Evolutionary conservation across 257 asterid species (phyloP).

Genomic region (Solanum pimpinellifolium): DNA sequence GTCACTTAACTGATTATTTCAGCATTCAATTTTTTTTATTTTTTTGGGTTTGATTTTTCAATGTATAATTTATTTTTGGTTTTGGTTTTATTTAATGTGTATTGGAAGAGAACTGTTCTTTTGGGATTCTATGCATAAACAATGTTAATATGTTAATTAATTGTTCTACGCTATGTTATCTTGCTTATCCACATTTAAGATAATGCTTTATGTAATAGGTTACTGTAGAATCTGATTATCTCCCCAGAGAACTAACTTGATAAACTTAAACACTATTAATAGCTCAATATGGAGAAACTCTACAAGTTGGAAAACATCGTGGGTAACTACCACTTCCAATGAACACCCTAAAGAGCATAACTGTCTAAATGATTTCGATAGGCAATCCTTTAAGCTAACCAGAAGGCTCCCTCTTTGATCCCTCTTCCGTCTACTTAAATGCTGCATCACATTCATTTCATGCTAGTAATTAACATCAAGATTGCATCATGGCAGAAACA

Average conservation of each 20-base stretch:
- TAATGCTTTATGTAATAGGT: not conserved
- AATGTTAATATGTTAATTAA: not conserved
- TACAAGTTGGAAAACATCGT: not conserved
- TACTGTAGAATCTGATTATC: not conserved
- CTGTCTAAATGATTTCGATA: not conserved
- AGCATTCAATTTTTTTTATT: not conserved
- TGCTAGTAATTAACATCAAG: not conserved
- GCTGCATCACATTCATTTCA: not conserved
- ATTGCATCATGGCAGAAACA: not conserved
- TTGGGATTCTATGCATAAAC: not conserved
- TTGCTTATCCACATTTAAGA: not conserved
- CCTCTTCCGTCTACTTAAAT: not conserved
- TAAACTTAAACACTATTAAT: not conserved
- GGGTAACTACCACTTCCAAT: not conserved
- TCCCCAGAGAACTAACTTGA: not conserved
- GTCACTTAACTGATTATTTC: not conserved
- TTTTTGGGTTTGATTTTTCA: not conserved
- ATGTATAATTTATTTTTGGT: accelerated
- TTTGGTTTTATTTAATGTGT: not conserved
- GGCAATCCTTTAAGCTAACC: not conserved
- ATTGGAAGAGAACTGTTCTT: not conserved
- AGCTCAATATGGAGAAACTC: not conserved
- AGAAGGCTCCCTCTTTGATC: not conserved
- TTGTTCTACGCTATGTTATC: not conserved
- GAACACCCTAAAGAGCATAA: not conserved